These are phyloP conservation scores for Primulina tabacum DNA, from an alignment of 257 asterid species.

Conservation along the genomic window DNA sequence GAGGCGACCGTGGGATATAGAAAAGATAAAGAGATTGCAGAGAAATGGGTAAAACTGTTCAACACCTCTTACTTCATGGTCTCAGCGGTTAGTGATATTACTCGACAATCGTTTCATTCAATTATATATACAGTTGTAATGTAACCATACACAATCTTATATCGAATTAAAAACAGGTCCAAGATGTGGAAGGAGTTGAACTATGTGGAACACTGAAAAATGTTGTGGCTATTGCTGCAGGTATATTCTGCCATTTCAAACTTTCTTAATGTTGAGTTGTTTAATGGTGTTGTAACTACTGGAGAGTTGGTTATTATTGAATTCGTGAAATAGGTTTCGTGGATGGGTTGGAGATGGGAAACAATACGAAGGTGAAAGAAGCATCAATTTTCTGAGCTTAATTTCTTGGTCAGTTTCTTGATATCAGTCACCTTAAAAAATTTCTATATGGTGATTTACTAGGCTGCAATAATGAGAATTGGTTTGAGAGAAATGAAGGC, in stretches of 20 bases:
- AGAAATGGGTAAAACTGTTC: slow-evolving; percentile 85
- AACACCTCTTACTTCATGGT: slow-evolving; percentile 69
- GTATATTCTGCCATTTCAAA: slow-evolving; percentile 27
- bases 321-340: slow-evolving; percentile 58
- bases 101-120: not conserved
- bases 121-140: not conserved
- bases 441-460: slow-evolving; percentile 20
- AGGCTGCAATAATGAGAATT: slow-evolving; percentile 97
- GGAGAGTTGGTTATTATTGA: not conserved
- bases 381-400: not conserved
- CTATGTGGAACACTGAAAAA: slow-evolving; percentile 89
- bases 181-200: slow-evolving; percentile 96
- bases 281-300: not conserved
- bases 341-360: slow-evolving; percentile 94
- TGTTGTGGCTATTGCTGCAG: slow-evolving; percentile 88
- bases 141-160: not conserved
- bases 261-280: slow-evolving; percentile 7
- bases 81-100: slow-evolving; percentile 60
- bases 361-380: slow-evolving; percentile 69
- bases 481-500: slow-evolving; percentile 96
- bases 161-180: slow-evolving; percentile 45
- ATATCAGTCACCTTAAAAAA: slow-evolving; percentile 8
- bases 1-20: slow-evolving; percentile 90
- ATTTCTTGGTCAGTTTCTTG: not conserved
- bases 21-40: slow-evolving; percentile 58